Evolutionary conservation across 2,329 filamentous ascomycete genomes (phyloP).

Genomic region (Aurifilum marmelostoma): DNA sequence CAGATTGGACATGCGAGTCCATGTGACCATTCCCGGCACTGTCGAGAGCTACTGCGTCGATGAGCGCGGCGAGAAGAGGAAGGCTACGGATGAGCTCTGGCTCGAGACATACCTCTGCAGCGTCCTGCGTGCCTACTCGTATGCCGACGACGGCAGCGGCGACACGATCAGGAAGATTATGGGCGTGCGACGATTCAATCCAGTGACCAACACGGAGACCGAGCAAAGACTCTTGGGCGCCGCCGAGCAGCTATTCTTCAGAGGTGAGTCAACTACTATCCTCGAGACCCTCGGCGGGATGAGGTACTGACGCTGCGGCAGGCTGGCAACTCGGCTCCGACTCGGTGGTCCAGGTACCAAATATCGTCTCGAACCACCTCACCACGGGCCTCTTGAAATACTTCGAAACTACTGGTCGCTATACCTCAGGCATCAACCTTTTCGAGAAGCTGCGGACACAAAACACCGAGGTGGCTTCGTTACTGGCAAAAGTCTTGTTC

Average conservation of each 20-base stretch:
- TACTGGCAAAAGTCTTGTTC: slow-evolving; percentile 87
- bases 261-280: slow-evolving; percentile 57
- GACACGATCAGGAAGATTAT: slow-evolving; percentile 96
- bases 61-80: slow-evolving; percentile 91
- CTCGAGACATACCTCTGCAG: slow-evolving; percentile 97
- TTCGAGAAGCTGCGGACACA: slow-evolving; percentile 93
- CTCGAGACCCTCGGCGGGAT: too few species aligned
- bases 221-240: slow-evolving; percentile 96
- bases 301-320: slow-evolving; percentile 40
- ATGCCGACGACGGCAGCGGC: slow-evolving; percentile 92
- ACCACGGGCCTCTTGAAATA: slow-evolving; percentile 93
- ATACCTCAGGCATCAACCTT: slow-evolving; percentile 92
- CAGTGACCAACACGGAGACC: slow-evolving; percentile 95
- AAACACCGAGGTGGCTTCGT: slow-evolving; percentile 90
- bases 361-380: slow-evolving; percentile 93
- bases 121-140: slow-evolving; percentile 91
- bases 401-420: slow-evolving; percentile 92
- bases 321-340: slow-evolving; percentile 96
- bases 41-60: slow-evolving; percentile 98
- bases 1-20: slow-evolving; percentile 95
- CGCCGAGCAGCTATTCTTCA: slow-evolving; percentile 93
- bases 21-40: slow-evolving; percentile 94
- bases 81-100: slow-evolving; percentile 93
- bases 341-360: slow-evolving; percentile 95
- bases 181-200: slow-evolving; percentile 95